Evolutionary conservation across 768 basidiomycete species (phyloP), one percentile per base, ranked within the genome.

Genomic region (Tulasnella sp.): DNA sequence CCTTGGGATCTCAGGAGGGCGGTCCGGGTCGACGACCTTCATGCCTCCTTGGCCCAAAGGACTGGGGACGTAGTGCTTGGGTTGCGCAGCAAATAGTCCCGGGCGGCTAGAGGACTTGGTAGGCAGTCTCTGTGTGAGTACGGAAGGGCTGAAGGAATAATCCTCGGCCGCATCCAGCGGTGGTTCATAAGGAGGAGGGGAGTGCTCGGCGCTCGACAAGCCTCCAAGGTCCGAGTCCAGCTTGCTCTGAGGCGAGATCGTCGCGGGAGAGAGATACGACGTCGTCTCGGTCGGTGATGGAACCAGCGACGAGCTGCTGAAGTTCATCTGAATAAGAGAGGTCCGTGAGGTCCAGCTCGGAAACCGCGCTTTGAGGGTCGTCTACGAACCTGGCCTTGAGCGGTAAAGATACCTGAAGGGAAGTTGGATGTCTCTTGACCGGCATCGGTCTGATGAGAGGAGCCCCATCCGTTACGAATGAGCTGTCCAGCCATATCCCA

Each of bases 381-480:
- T 16, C n/a, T 69, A 69, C 64, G 64, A 69, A 69, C 64, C 64
- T 69, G 64, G n/a, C 64, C 64, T 69, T 69, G n/a, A n/a, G 64
- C 64, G 5, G 64, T 69, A 69, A 69, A 69, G 64, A 69, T 69
- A 28, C 64, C 64, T 5, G 64, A 37, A 28, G n/a, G 64, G 28
- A 69, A 69, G 31, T n/a, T 37, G 14, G 64, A 28, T 1, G 6
- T 69, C 18, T 54, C 50, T n/a, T 18, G 22, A 2, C 31, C 64
- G 28, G 24, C 7, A 18, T 28, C 28, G n/a, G 12, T 14, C 34
- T 69, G 64, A 31, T 28, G n/a, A 24, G 24, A 6, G 28, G 58
- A 7, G 22, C n/a, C n/a, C 64, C 64, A 69, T 28, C 34, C 34
- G 14, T 69, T 37, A n/a, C 34, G 64, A 12, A 69, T 37, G 11